Conservation (phyloP, 495 filamentous ascomycete species). For the Lindgomyces ingoldianus region DNA sequence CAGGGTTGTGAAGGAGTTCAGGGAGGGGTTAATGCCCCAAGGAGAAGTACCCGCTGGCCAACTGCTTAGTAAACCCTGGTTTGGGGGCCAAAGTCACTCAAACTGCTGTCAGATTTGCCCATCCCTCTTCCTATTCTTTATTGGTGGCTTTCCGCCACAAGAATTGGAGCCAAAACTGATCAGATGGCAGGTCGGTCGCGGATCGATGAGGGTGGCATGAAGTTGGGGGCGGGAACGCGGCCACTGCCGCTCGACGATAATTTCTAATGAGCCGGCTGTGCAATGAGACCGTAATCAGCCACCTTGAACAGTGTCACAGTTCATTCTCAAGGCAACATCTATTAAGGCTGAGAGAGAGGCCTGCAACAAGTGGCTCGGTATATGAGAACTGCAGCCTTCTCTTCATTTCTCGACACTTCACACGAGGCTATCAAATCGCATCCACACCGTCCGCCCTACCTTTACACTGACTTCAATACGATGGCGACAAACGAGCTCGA, state of each 20-base stretch:
- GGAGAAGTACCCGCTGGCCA: not conserved
- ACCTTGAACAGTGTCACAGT: not conserved
- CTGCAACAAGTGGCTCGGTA: conserved; percentile 16
- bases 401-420: not conserved
- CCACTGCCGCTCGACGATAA: conserved; percentile 4
- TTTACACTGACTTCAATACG: not conserved
- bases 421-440: conserved; percentile 27
- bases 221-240: conserved; percentile 6
- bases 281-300: conserved; percentile 11
- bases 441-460: not conserved
- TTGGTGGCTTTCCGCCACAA: not conserved
- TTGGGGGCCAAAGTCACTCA: not conserved
- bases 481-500: conserved; percentile 24
- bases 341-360: conserved; percentile 22
- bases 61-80: not conserved
- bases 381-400: conserved; percentile 25
- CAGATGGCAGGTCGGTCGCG: too few relatives aligned
- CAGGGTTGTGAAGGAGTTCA: not conserved
- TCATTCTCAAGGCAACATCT: conserved; percentile 14
- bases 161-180: conserved; percentile 4
- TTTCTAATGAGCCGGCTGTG: conserved; percentile 2
- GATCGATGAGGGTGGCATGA: too few relatives aligned
- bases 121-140: not conserved
- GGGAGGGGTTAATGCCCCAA: not conserved
- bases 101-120: conserved; percentile 1